phyloP scores from a whole-genome alignment of 164 flowering plant genomes.

The Sextonia rubra region DNA sequence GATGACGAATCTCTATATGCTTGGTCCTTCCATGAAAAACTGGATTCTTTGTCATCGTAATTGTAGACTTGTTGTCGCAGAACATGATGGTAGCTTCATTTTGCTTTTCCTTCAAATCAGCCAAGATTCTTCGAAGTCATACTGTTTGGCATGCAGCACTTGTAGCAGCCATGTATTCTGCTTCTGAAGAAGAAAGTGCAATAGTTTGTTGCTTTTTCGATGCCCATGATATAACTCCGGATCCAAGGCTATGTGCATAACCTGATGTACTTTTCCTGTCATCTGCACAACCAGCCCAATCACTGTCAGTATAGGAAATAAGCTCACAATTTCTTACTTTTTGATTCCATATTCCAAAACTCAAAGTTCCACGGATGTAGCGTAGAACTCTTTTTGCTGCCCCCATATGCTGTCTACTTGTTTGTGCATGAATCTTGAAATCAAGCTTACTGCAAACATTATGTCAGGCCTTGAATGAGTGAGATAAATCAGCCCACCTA shows the following conservation, averaged over 20 bases:
- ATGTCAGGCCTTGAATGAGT: background rate
- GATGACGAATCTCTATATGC: constrained; percentile 1
- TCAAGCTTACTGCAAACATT: background rate
- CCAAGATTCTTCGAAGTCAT: constrained; percentile 1
- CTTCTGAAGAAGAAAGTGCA: background rate
- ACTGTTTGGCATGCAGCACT: background rate
- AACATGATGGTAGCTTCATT: background rate
- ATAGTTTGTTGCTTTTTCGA: background rate
- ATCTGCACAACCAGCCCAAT: background rate
- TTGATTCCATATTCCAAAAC: background rate
- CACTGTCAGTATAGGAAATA: background rate
- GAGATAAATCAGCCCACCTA: constrained; percentile 5
- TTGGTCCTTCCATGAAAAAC: background rate
- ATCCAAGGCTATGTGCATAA: too few species aligned
- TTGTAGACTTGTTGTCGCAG: constrained; percentile 4
- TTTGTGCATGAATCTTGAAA: background rate
- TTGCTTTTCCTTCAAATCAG: background rate
- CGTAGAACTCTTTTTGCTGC: background rate
- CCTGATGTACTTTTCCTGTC: constrained; percentile 1
- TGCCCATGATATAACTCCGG: too few species aligned
- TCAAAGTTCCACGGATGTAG: background rate
- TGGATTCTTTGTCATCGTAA: background rate
- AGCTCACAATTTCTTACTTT: background rate
- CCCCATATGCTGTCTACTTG: background rate
- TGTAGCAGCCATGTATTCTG: background rate